A percentile compares a stretch with the other conserved stretches of the same genome.
phyloP scores from a whole-genome alignment of 805 yeast species.

The Komagataella mondaviorum region DNA sequence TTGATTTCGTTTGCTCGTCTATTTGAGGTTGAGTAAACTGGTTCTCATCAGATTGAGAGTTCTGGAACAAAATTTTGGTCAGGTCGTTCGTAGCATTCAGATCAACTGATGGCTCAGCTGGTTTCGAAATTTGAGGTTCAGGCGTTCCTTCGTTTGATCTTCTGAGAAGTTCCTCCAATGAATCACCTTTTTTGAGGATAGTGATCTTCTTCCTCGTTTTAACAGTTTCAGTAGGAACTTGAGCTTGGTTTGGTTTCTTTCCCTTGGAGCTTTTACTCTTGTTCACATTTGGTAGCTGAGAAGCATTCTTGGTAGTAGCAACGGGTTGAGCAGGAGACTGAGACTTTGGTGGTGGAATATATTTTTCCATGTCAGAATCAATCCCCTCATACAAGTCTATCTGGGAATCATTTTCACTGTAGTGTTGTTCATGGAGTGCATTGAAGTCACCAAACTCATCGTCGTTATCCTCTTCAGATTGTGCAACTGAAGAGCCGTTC shows the following conservation, averaged over 20 bases:
- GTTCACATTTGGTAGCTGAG: background rate
- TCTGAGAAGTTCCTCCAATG: background rate
- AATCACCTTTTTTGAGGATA: background rate
- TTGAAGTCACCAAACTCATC: background rate
- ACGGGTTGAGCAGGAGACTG: background rate
- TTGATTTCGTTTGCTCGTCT: background rate
- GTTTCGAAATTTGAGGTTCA: background rate
- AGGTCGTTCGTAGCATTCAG: background rate
- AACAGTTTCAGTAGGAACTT: background rate
- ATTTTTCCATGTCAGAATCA: background rate
- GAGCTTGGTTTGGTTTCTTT: background rate
- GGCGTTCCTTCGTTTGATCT: background rate
- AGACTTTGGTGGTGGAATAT: background rate
- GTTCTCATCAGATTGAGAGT: background rate
- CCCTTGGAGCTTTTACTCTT: background rate
- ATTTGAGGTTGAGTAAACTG: background rate
- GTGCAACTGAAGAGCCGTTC: background rate
- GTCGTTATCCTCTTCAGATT: background rate
- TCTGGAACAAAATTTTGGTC: background rate
- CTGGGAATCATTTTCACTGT: background rate
- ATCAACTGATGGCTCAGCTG: background rate
- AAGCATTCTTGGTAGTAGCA: background rate
- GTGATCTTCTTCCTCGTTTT: background rate
- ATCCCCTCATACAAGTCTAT: background rate
- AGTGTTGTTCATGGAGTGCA: background rate